A percentile compares a stretch with the other conserved stretches of the same genome.
These are phyloP conservation scores for Dryas integrifolia DNA, from an alignment of 331 rosid genomes.

Conservation along the genomic window DNA sequence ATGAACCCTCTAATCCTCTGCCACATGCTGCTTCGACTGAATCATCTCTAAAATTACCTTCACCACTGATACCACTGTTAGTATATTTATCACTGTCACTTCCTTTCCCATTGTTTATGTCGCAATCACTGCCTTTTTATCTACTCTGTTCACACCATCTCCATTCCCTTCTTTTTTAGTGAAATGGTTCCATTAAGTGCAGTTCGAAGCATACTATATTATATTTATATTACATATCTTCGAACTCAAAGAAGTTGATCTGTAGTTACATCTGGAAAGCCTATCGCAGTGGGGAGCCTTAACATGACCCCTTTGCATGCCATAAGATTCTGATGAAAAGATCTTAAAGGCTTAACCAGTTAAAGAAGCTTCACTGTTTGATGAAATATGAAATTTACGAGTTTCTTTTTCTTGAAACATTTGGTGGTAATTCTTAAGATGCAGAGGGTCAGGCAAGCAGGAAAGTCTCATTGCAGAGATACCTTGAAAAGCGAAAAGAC, in stretches of 20 bases:
- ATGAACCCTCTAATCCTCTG: not conserved
- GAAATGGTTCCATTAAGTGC: not conserved
- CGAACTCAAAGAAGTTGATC: constrained; percentile 1
- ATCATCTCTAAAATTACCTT: not conserved
- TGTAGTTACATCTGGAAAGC: not conserved
- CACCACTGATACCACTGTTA: not conserved
- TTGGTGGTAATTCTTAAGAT: constrained; percentile 50
- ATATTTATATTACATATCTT: not conserved
- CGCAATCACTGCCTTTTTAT: not conserved
- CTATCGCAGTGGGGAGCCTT: constrained; percentile 3
- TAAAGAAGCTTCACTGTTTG: constrained; percentile 20
- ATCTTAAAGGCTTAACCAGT: not conserved
- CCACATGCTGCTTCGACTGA: not conserved
- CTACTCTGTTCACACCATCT: not conserved
- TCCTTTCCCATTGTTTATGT: not conserved
- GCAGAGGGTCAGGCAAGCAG: constrained; percentile 87
- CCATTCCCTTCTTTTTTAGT: not conserved
- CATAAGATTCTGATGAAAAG: constrained; percentile 2
- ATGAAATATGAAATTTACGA: constrained; percentile 21
- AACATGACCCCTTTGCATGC: not conserved
- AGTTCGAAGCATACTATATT: not conserved
- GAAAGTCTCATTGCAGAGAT: constrained; percentile 74
- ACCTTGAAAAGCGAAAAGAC: constrained; percentile 85
- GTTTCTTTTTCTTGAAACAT: constrained; percentile 15
- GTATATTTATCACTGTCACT: not conserved